Conservation (phyloP, 371 early-diverging fungal genomes). For the Batkoa obscura region DNA sequence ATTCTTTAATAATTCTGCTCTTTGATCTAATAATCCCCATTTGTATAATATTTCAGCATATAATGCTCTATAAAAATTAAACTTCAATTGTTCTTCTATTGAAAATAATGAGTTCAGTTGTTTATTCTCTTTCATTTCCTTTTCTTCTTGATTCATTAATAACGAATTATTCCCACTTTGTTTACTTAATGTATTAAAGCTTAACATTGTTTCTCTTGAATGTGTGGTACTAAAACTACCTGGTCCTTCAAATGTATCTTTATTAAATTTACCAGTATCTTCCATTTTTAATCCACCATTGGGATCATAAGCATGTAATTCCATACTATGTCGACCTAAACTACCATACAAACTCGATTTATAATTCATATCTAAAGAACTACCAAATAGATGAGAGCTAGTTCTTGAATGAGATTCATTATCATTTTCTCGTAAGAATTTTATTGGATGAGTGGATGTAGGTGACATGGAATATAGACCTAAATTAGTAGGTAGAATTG, state of each 20-base stretch:
- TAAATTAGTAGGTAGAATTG: too few relatives aligned
- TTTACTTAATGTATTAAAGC: neutral
- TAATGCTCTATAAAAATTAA: slow-evolving; percentile 18
- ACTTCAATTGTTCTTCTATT: neutral
- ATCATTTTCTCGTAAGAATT: too few relatives aligned
- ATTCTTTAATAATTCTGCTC: slow-evolving; percentile 55
- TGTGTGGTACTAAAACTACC: neutral
- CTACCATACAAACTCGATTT: too few relatives aligned
- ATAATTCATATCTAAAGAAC: too few relatives aligned
- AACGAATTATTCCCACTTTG: neutral
- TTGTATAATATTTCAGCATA: slow-evolving; percentile 66
- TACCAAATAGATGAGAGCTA: too few relatives aligned
- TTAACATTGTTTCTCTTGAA: neutral
- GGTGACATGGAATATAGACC: too few relatives aligned
- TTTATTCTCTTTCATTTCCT: neutral
- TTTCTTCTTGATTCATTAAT: neutral
- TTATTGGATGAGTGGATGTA: too few relatives aligned
- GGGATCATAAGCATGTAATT: neutral
- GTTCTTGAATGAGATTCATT: too few relatives aligned
- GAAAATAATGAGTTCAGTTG: neutral
- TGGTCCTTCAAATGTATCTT: slow-evolving; percentile 3
- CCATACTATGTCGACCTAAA: too few relatives aligned
- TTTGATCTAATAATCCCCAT: slow-evolving; percentile 49
- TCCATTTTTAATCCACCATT: neutral
- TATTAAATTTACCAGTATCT: neutral